A percentile compares a stretch with the other conserved stretches of the same genome.
These are phyloP conservation scores for Setaria italica DNA, from an alignment of 202 grass and related monocot species.

Conservation along the genomic window DNA sequence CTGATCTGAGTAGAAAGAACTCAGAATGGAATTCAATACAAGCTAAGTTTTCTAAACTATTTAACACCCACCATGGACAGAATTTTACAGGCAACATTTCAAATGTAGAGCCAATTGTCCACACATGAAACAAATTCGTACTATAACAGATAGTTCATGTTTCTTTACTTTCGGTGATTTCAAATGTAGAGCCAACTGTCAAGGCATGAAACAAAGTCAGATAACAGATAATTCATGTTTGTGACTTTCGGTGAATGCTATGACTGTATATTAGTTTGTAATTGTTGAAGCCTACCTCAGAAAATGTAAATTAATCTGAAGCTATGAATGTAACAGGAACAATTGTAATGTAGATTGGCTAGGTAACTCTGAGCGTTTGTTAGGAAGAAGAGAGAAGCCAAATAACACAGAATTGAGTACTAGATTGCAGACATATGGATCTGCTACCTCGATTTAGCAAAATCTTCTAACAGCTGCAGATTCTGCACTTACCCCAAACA, in stretches of 20 bases:
- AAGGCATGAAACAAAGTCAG: background rate
- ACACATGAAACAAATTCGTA: background rate
- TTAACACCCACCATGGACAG: background rate
- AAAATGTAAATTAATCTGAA: slow-evolving; percentile 29
- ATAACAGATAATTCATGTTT: background rate
- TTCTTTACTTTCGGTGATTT: background rate
- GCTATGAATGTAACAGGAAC: background rate
- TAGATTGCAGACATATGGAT: background rate
- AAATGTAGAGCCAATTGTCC: background rate
- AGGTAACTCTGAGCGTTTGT: background rate
- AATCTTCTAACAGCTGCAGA: slow-evolving; percentile 8
- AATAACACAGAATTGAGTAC: background rate
- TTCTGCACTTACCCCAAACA: slow-evolving; percentile 81
- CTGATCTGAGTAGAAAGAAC: background rate
- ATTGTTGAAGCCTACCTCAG: background rate
- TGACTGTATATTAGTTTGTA: background rate
- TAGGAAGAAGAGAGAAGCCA: background rate
- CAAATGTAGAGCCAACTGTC: background rate
- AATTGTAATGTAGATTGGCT: background rate
- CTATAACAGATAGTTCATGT: background rate
- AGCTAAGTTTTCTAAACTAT: background rate
- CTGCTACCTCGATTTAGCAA: background rate
- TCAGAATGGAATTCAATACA: background rate
- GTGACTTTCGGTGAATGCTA: slow-evolving; percentile 2
- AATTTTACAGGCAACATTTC: background rate